Evolutionary conservation across 306 rosid species (phyloP).

Genomic region (Luffa aegyptiaca): DNA sequence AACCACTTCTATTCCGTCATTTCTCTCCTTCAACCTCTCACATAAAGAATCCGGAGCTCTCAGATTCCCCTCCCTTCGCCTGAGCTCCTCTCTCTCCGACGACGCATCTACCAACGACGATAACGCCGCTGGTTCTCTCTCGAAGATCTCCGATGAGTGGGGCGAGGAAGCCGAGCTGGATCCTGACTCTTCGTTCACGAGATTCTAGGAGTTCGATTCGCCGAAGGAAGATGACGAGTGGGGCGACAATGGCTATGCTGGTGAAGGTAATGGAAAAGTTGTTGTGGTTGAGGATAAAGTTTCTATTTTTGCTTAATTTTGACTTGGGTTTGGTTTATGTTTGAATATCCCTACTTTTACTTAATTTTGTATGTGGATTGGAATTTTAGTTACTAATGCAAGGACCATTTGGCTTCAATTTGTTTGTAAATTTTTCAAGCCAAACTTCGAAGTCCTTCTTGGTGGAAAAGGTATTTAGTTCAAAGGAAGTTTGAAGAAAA

Average conservation of each 20-base stretch:
- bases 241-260: conserved; percentile 28
- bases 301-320: too few relatives aligned
- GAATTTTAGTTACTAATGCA: background rate
- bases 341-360: too few relatives aligned
- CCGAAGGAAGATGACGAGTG: conserved; percentile 72
- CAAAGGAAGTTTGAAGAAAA: conserved; percentile 68
- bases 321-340: too few relatives aligned
- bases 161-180: conserved; percentile 52
- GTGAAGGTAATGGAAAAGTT: conserved; percentile 41
- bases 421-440: conserved; percentile 42
- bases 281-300: conserved; percentile 2
- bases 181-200: conserved; percentile 23
- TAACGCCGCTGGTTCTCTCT: conserved; percentile 5
- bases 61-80: conserved; percentile 40
- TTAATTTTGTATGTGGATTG: too few relatives aligned
- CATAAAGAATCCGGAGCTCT: background rate
- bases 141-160: conserved; percentile 59
- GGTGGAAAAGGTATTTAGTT: conserved; percentile 86
- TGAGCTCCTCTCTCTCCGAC: conserved; percentile 26
- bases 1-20: background rate
- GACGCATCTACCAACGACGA: conserved; percentile 16
- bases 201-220: conserved; percentile 51
- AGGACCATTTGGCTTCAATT: background rate
- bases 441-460: conserved; percentile 79
- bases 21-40: conserved; percentile 16